Evolutionary conservation across 176 grass and related monocot species (phyloP), one percentile per base, ranked within the genome.

Genomic region (Typha latifolia): DNA sequence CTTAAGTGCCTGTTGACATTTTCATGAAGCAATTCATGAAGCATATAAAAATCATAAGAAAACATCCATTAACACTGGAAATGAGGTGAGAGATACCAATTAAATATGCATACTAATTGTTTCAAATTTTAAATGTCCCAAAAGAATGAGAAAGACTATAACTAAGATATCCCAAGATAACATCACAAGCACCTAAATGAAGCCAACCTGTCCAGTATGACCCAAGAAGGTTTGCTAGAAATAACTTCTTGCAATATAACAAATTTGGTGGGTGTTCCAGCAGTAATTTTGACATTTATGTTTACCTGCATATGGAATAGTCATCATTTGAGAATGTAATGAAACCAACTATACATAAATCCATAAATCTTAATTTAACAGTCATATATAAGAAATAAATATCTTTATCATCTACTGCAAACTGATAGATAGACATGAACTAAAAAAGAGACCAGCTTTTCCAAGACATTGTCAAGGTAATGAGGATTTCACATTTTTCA

Each of bases 171-270:
- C 34, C 24, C 24, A 26, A 34, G 23, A 47, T 20, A 16, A 11
- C 32, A 64, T 32, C 24, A 64, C 14, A 65, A 16, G 15, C 31
- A 65, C 10, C 63, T 16, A 37, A 65, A 34, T 14, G 14, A 61
- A 47, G 31, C 14, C 20, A 62, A 90, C 87, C 87, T 86, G 62
- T 90, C 87, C 49, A 86, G 24, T 73, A 90, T 64, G 74, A 86
- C 73, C 83, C 83, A 90, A 51, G 83, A 61, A 64, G 80, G 79
- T 72, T 83, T 86, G 81, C 73, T 86, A 68, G 69, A 68, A 69
- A 80, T 76, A 37, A 86, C 74, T 80, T 86, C 83, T 69, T 83
- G 77, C 66, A 86, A 66, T 56, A 90, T 74, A 68, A 90, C 70
- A 77, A 4, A 10, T 61, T 83, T 90, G 0, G 87, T 47, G 31